Evolutionary conservation across 1,139 yeast species (phyloP), one percentile per base, ranked within the genome.

Genomic region (Suhomyces coccinellae): DNA sequence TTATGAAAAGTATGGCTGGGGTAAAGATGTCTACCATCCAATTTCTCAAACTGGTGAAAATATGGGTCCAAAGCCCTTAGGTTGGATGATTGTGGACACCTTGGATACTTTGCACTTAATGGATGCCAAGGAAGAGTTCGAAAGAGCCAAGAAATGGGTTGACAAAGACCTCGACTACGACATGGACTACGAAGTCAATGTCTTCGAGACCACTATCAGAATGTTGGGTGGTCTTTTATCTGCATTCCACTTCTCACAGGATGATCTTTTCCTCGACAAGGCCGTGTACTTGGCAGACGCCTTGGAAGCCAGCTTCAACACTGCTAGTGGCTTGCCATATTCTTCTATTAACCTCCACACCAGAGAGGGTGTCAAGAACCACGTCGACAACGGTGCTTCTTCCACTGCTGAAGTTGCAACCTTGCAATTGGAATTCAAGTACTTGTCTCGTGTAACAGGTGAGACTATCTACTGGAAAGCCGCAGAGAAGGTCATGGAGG

Each of bases 31-130:
- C 3, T 87, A 83, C 57, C 66, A 69, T 24, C 79, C 97, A 0
- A 61, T 86, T 15, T 62, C 76, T 12, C 78, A 82, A 44, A 62
- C 57, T 1, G 90, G 89, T n/a, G 71, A 77, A 48, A 87, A 89
- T 58, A 86, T 89, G 90, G 91, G 89, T 1, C 83, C 83, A 7
- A 65, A 75, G 47, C 97, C 98, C 1, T 67, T 91, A 54, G 99
- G 99, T 2, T 91, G 97, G 97, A 87, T 91, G 63, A 85, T 91
- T 56, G 95, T 91, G 7, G 98, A 91, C 63, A 77, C 95, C 1
- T 66, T 93, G 45, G 98, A 93, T 59, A 87, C 97, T 0, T 67
- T 91, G 72, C 75, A 82, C 70, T 55, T 91, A 27, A 90, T 91
- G 97, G 90, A 80, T 29, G 78, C 89, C 42, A 69, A 77, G 9